Base-by-base conservation (phyloP, 2,329 filamentous ascomycete species). In the Aspergillus ibericus region DNA sequence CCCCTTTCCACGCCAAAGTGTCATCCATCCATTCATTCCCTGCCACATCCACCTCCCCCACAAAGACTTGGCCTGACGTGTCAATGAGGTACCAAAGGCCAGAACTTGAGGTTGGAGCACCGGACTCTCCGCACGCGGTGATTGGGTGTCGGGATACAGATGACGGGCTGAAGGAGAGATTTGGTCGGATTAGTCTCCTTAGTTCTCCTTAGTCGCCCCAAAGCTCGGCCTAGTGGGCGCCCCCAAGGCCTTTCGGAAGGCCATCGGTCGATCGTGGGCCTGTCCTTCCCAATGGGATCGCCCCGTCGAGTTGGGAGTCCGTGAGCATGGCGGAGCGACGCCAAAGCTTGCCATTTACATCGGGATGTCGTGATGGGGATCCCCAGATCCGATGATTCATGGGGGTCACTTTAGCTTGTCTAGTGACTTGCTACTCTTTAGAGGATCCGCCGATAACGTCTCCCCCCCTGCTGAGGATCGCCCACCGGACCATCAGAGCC, bases 361-460 rank as follows among this genome's bases (percentile, higher is more conserved):
- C 51, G 51, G 51, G 38, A 53, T 53, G 51, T 53, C 51, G 51
- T 53, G 51, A 53, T 53, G 38, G 51, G 49, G 51, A 53, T 53
- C 51, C 27, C 51, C 51, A 53, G 51, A 53, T 53, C 51, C 29
- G 51, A 29, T 53, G 51, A 53, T 53, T 42, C 22, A 52, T 36
- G 20, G 49, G 42, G 42, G 42, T 27, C 42, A 29, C 22, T 13
- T 13, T 47, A 47, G 42, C 22, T 4, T 2, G 5, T 1, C 20
- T 22, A 27, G 10, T 47, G 22, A 47, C 6, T 22, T 27, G 13
- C 38, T 42, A 20, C 18, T 13, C 38, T 42, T 18, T 42, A 13
- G 38, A 42, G 16, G 18, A 42, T 42, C 38, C 38, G 18, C 38
- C 38, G 38, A 42, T 22, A 42, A 42, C 20, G 38, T 42, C 38